phyloP scores from a whole-genome alignment of 441 rosid species.

The Pelargonium australe region DNA sequence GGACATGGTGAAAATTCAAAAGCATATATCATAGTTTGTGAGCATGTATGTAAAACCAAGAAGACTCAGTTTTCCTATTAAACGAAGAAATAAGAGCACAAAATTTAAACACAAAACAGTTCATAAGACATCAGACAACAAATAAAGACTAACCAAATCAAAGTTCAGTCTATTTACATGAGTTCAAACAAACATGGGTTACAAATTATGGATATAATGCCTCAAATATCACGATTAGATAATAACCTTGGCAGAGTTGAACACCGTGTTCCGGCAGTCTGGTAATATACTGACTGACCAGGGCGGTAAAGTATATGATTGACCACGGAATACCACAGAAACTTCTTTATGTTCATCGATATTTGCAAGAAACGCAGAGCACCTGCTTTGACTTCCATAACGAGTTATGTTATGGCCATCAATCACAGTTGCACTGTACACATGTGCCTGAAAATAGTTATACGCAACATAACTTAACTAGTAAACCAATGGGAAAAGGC shows the following conservation, averaged over 20 bases:
- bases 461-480: conserved; percentile 6
- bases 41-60: too few relatives aligned
- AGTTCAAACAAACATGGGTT: neutral
- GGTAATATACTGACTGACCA: conserved; percentile 80
- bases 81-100: neutral
- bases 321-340: conserved; percentile 49
- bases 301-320: conserved; percentile 51
- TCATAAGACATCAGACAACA: neutral
- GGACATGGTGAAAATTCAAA: too few relatives aligned
- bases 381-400: conserved; percentile 28
- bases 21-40: too few relatives aligned
- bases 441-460: conserved; percentile 50
- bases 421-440: conserved; percentile 35
- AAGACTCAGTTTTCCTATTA: too few relatives aligned
- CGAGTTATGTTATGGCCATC: conserved; percentile 29
- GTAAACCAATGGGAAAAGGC: conserved; percentile 12
- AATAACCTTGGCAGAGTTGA: conserved; percentile 64
- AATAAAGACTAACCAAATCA: neutral
- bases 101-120: neutral
- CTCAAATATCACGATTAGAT: neutral
- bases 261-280: conserved; percentile 55
- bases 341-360: conserved; percentile 51
- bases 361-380: conserved; percentile 71
- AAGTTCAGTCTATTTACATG: neutral
- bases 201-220: neutral